phyloP scores from a whole-genome alignment of 2,329 filamentous ascomycete genomes.

The Immersiporthe knoxdaviesiana region DNA sequence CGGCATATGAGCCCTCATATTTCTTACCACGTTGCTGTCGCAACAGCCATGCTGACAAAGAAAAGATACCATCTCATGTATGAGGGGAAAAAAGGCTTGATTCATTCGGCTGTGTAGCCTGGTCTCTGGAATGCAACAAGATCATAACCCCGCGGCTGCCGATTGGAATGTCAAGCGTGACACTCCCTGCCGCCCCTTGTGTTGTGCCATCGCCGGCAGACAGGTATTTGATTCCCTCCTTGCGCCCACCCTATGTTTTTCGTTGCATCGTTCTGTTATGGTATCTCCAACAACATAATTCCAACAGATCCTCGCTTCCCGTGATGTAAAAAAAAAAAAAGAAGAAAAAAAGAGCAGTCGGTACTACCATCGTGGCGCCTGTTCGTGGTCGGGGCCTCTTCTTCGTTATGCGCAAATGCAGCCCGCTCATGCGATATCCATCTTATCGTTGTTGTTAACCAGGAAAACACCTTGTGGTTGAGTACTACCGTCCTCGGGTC shows the following conservation, averaged over 20 bases:
- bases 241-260: not conserved
- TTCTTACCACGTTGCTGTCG: not conserved
- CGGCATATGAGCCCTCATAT: not conserved
- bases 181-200: not conserved
- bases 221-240: not conserved
- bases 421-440: not conserved
- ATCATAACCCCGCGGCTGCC: not conserved
- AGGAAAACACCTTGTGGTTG: no score
- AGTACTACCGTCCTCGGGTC: not conserved
- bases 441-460: not conserved
- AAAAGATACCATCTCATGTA: not conserved
- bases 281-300: slow-evolving; percentile 8
- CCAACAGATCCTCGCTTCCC: not conserved
- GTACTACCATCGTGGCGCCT: not conserved
- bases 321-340: not conserved
- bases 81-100: not conserved
- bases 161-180: not conserved
- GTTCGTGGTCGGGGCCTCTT: not conserved
- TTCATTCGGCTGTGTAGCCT: not conserved
- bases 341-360: no score
- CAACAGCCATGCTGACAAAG: not conserved
- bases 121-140: not conserved
- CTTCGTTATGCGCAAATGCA: not conserved
- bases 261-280: slow-evolving; percentile 3
- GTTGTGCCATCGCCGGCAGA: not conserved